Evolutionary conservation across 2,329 filamentous ascomycete species (phyloP), one percentile per base, ranked within the genome.

Genomic region (Xylariaceae sp.): DNA sequence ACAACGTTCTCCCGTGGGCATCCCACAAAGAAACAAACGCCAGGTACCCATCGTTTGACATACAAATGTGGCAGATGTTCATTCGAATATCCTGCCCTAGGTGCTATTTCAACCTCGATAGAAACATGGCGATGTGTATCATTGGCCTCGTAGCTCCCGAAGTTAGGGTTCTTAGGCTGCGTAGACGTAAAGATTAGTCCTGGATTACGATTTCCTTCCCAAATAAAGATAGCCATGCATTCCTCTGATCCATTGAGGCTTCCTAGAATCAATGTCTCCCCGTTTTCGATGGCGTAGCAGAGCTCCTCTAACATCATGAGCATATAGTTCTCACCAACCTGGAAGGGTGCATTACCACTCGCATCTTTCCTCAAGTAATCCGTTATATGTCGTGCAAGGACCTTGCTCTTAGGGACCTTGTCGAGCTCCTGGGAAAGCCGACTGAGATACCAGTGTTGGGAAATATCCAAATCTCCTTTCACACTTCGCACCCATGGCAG

Each of bases 11-110:
- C n/a, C 11, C 37, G 32, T 25, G n/a, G 17, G 19, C 17, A 22
- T 16, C 38, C 32, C n/a, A 36, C 23, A 22, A 47, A 51, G 29
- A 45, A 46, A 20, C 35, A 42, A 12, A 49, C 23, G 4, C 47
- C 44, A 29, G 12, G 39, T 22, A 42, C 8, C 39, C 44, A 49
- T 20, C 36, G 42, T 37, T 42, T 46, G 17, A 17, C 35, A 25
- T 49, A 29, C 25, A 49, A 27, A 34, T 20, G 35, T 21, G 38
- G 40, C 25, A 12, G 7, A 33, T 33, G 37, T 23, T n/a, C 12
- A 6, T 6, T 10, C 7, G 3, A 12, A 5, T 29, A 10, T 16
- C 17, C 23, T 22, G 33, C 10, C 11, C 17, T 6, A 6, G 3
- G 8, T 1, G 8, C 4, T n/a, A n/a, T n/a, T 21, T 37, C 17